Base-by-base conservation (phyloP, 2,329 filamentous ascomycete genomes). In the Colletotrichum tanaceti region DNA sequence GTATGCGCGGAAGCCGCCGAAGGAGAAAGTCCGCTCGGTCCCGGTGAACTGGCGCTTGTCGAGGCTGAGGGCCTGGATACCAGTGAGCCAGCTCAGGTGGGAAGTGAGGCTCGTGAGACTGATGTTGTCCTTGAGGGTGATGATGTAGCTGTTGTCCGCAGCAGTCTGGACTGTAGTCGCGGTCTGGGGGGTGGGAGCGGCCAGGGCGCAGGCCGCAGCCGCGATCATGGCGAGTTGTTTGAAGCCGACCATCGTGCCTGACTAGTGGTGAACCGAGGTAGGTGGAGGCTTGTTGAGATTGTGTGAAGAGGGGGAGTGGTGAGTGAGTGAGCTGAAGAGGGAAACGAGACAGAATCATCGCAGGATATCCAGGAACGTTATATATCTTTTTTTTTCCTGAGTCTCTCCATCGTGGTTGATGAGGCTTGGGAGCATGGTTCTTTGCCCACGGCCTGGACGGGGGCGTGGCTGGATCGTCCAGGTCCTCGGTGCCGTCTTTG, bases 41-140 rank as follows among this genome's bases (percentile, higher is more conserved):
- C 70, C 70, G 24, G 52, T 14, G 39, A 71, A 71, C 28, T 55
- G 59, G 74, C 81, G 75, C 73, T 78, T 71, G 41, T 75, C 65
- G 14, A 80, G 71, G 54, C 75, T 77, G 41, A 75, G 75, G 14
- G 71, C 60, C 57, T 81, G 78, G 2, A 81, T 68, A 5, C 73
- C 71, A 4, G 68, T 71, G 46, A 80, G 76, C 68, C 68, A 71
- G 60, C 39, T 39, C 50, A 71, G 50, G 61, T 82, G 80, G 39
- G 72, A 70, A n/a, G 78, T 76, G 32, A 71, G 39, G 47, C 52
- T n/a, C 46, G 57, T 28, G 18, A 74, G 68, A 16, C 70, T 70
- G 46, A 79, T 72, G 39, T 76, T 75, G 10, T 78, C 74, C 73
- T 83, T 82, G 22, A 85, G 71, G 41, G 82, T 84, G 73, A 85